phyloP scores from a whole-genome alignment of 768 basidiomycete genomes.

The Phylloporus rhodoxanthus region DNA sequence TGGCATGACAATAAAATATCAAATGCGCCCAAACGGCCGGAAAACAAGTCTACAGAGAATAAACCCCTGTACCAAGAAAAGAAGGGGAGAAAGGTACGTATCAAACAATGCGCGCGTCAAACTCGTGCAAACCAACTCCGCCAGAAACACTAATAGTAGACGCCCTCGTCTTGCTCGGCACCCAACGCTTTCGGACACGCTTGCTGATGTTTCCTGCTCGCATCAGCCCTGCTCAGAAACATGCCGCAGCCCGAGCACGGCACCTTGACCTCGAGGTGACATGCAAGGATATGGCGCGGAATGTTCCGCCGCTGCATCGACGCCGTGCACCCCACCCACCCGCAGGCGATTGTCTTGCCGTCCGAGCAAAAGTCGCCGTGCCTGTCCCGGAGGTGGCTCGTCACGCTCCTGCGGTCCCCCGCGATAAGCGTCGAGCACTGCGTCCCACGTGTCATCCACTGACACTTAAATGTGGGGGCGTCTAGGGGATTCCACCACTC shows the following conservation, averaged over 20 bases:
- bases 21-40: not conserved
- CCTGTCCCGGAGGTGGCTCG: constrained; percentile 16
- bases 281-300: constrained; percentile 21
- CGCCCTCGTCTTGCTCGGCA: constrained; percentile 1
- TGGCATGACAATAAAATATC: not conserved
- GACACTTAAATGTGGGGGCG: constrained; percentile 14
- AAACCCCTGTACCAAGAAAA: not conserved
- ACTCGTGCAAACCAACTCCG: constrained; percentile 11
- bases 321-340: constrained; percentile 14
- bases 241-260: constrained; percentile 13
- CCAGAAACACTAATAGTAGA: not conserved
- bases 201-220: constrained; percentile 18
- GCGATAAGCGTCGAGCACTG: constrained; percentile 12
- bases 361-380: constrained; percentile 20
- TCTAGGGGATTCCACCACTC: constrained; percentile 5
- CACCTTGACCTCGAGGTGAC: constrained; percentile 22
- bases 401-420: constrained; percentile 17
- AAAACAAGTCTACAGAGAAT: not conserved
- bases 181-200: constrained; percentile 2
- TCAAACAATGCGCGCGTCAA: not conserved
- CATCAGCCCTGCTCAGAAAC: constrained; percentile 19
- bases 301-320: constrained; percentile 24
- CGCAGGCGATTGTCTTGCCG: constrained; percentile 6
- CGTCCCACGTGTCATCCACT: constrained; percentile 12
- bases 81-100: no score